Conservation (phyloP, 1,284 basidiomycete genomes). For the Violaceomyces palustris region DNA sequence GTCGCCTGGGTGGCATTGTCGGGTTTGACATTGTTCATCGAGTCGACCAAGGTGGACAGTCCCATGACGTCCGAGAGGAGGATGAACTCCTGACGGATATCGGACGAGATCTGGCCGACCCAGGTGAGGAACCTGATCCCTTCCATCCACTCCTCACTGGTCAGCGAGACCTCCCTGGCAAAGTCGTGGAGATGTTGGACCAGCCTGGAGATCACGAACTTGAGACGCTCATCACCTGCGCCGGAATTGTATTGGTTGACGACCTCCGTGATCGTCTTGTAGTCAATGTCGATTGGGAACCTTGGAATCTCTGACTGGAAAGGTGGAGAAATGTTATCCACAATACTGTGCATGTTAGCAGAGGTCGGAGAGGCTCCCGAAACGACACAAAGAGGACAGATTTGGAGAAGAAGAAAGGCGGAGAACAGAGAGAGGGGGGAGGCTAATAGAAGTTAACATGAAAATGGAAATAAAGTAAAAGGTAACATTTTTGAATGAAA, state of each 20-base stretch:
- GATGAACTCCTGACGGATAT: slow-evolving; percentile 67
- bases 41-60: slow-evolving; percentile 71
- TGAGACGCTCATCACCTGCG: slow-evolving; percentile 49
- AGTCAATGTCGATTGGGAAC: slow-evolving; percentile 9
- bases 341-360: no score
- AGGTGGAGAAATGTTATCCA: no score
- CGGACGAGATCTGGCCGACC: slow-evolving; percentile 55
- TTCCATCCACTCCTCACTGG: slow-evolving; percentile 77
- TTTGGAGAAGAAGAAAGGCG: no score
- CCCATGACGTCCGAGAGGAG: slow-evolving; percentile 74
- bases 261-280: slow-evolving; percentile 9
- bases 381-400: no score
- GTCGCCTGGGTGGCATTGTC: slow-evolving; percentile 59
- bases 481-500: no score
- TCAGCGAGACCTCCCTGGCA: slow-evolving; percentile 67
- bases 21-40: slow-evolving; percentile 66
- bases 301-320: slow-evolving; percentile 6
- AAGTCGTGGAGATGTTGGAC: slow-evolving; percentile 67
- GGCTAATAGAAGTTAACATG: no score
- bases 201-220: slow-evolving; percentile 58
- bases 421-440: no score
- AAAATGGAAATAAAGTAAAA: no score
- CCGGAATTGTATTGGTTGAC: slow-evolving; percentile 8
- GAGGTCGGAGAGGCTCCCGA: no score
- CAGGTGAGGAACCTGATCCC: slow-evolving; percentile 53